phyloP scores from a whole-genome alignment of 2,329 filamentous ascomycete genomes.

The Juglanconis juglandina region DNA sequence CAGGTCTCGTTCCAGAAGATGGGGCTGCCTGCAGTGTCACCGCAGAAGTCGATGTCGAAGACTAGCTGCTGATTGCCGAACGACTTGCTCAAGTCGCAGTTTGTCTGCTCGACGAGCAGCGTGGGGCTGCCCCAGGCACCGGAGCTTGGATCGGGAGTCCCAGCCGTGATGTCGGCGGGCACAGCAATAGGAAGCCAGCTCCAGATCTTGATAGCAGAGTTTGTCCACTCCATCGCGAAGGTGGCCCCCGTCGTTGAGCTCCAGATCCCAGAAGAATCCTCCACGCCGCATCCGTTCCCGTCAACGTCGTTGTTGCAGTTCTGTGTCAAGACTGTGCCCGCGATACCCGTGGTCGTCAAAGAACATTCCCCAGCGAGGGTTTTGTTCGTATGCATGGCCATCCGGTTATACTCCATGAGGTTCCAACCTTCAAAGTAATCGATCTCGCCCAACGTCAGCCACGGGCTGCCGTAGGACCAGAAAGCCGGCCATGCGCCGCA shows the following conservation, averaged over 20 bases:
- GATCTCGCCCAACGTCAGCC: constrained; percentile 13
- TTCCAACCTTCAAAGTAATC: constrained; percentile 11
- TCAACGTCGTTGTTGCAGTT: constrained; percentile 2
- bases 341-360: background rate
- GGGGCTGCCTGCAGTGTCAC: constrained; percentile 57
- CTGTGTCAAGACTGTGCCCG: background rate
- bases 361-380: constrained; percentile 2
- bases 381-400: constrained; percentile 13
- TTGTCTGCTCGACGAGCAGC: constrained; percentile 53
- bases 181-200: constrained; percentile 1
- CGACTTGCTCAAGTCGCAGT: constrained; percentile 61
- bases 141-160: constrained; percentile 53
- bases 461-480: constrained; percentile 11
- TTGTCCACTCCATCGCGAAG: constrained; percentile 12
- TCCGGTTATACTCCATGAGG: constrained; percentile 2
- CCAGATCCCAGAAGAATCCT: constrained; percentile 6
- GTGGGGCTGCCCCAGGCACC: constrained; percentile 60
- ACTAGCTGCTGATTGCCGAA: constrained; percentile 70
- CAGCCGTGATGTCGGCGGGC: constrained; percentile 19
- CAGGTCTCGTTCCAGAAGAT: constrained; percentile 29
- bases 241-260: constrained; percentile 3
- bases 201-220: constrained; percentile 12
- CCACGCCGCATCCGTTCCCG: background rate
- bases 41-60: constrained; percentile 73
- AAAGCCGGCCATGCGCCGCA: constrained; percentile 17